These are phyloP conservation scores for Mortierella claussenii DNA, from an alignment of 192 early-diverging fungal species.

Conservation along the genomic window DNA sequence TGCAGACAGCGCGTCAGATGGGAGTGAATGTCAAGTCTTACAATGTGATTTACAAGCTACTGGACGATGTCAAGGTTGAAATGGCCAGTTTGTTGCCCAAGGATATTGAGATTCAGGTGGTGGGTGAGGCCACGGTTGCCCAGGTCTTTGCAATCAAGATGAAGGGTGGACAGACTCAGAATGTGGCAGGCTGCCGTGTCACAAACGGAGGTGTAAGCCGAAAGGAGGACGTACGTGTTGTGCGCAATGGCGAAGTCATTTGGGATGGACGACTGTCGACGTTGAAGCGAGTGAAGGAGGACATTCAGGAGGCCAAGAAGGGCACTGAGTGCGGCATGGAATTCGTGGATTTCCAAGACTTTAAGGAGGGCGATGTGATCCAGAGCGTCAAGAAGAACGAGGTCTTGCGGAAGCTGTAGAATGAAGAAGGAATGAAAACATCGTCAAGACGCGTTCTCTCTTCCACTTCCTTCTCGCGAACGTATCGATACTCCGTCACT, in stretches of 20 bases:
- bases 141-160: constrained; percentile 87
- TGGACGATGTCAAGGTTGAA: constrained; percentile 88
- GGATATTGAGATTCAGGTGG: constrained; percentile 77
- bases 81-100: constrained; percentile 84
- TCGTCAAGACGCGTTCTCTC: neutral
- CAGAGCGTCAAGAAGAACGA: constrained; percentile 68
- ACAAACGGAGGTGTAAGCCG: constrained; percentile 76
- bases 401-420: constrained; percentile 38
- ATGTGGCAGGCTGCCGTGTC: constrained; percentile 87
- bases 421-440: neutral
- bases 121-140: constrained; percentile 88
- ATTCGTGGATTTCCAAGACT: constrained; percentile 84
- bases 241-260: constrained; percentile 73
- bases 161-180: constrained; percentile 76
- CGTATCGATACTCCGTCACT: too few species aligned
- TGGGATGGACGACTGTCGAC: constrained; percentile 82
- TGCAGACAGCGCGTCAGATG: constrained; percentile 65
- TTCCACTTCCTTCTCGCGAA: too few species aligned
- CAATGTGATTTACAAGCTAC: constrained; percentile 92
- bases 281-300: constrained; percentile 91
- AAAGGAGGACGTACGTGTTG: constrained; percentile 69
- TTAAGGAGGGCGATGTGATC: constrained; percentile 86
- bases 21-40: constrained; percentile 76
- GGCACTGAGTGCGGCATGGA: constrained; percentile 96
- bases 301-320: constrained; percentile 89